Percentiles rank a stretch among this genome's conserved stretches.
These are phyloP conservation scores for Bipolaris zeicola DNA, from an alignment of 2,329 filamentous ascomycete species.

Conservation along the genomic window DNA sequence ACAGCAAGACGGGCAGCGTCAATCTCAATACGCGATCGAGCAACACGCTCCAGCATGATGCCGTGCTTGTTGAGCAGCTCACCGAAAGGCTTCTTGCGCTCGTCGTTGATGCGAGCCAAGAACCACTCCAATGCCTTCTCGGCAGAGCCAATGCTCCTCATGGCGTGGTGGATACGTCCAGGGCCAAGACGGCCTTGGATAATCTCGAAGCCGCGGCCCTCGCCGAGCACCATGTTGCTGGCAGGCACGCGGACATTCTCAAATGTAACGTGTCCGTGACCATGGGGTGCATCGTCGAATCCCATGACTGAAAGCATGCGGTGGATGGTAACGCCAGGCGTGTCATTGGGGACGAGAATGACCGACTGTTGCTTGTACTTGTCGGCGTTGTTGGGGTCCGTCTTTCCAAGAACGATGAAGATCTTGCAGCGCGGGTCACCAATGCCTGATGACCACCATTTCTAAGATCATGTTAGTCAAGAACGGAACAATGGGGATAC, in stretches of 20 bases:
- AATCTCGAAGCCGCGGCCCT: slow-evolving; percentile 95
- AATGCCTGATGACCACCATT: slow-evolving; percentile 99
- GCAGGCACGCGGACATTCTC: slow-evolving; percentile 86
- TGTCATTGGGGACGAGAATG: slow-evolving; percentile 79
- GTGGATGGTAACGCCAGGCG: slow-evolving; percentile 87
- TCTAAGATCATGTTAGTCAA: slow-evolving; percentile 67
- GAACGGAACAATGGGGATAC: too few species aligned
- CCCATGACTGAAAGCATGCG: slow-evolving; percentile 94
- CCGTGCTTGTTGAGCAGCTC: slow-evolving; percentile 87
- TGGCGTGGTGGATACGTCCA: slow-evolving; percentile 96
- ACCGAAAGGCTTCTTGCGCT: slow-evolving; percentile 87
- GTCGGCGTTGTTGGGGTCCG: slow-evolving; percentile 74
- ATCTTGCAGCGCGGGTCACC: slow-evolving; percentile 90
- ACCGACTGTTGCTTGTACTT: slow-evolving; percentile 92
- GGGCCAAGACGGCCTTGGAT: slow-evolving; percentile 96
- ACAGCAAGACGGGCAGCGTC: slow-evolving; percentile 89
- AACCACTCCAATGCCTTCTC: slow-evolving; percentile 94
- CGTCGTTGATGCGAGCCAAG: slow-evolving; percentile 92
- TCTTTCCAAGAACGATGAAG: slow-evolving; percentile 97
- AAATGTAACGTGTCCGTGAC: slow-evolving; percentile 92
- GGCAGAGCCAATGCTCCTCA: slow-evolving; percentile 90
- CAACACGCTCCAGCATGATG: slow-evolving; percentile 93
- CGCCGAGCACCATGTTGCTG: slow-evolving; percentile 84
- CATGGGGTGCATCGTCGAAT: slow-evolving; percentile 97
- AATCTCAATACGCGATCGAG: slow-evolving; percentile 89